Evolutionary conservation across 1,284 basidiomycete genomes (phyloP).

Genomic region (Austroboletus rostrupii): DNA sequence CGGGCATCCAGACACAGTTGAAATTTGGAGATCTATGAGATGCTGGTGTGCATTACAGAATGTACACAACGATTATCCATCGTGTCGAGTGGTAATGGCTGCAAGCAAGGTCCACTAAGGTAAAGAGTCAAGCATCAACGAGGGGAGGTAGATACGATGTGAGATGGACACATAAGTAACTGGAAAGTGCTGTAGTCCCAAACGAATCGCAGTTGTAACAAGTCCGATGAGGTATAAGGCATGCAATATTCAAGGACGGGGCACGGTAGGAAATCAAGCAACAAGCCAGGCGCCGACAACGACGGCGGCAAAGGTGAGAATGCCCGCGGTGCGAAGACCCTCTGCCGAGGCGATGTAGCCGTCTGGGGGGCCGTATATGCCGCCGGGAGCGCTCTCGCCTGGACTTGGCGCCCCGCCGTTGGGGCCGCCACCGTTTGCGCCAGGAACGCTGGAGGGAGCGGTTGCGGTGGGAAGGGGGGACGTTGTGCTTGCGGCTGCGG

Average conservation of each 20-base stretch:
- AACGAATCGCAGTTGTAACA: constrained; percentile 8
- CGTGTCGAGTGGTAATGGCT: constrained; percentile 8
- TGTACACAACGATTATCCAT: constrained; percentile 21
- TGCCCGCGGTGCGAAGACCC: constrained; percentile 33
- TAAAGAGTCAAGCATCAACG: constrained; percentile 26
- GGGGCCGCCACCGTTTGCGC: constrained; percentile 41
- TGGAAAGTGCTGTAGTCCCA: constrained; percentile 13
- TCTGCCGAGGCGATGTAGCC: constrained; percentile 56
- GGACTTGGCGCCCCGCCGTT: constrained; percentile 49
- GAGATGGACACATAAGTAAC: constrained; percentile 19
- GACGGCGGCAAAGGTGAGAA: constrained; percentile 37
- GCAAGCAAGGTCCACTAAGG: constrained; percentile 21
- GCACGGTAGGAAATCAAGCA: constrained; percentile 30
- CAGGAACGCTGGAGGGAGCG: constrained; percentile 38
- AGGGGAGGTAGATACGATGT: constrained; percentile 20
- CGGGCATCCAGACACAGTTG: too few relatives aligned
- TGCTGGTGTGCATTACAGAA: constrained; percentile 24
- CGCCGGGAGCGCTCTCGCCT: constrained; percentile 35
- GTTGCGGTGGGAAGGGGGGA: constrained; percentile 53
- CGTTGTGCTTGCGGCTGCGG: constrained; percentile 33
- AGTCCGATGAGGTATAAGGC: constrained; percentile 15
- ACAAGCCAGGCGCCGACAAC: constrained; percentile 45
- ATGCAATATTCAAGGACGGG: constrained; percentile 7
- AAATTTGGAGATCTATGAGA: constrained; percentile 12
- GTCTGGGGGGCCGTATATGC: constrained; percentile 59